These are phyloP conservation scores for Magnusiomyces fungicola DNA, from an alignment of 1,139 yeast genomes.

Conservation along the genomic window DNA sequence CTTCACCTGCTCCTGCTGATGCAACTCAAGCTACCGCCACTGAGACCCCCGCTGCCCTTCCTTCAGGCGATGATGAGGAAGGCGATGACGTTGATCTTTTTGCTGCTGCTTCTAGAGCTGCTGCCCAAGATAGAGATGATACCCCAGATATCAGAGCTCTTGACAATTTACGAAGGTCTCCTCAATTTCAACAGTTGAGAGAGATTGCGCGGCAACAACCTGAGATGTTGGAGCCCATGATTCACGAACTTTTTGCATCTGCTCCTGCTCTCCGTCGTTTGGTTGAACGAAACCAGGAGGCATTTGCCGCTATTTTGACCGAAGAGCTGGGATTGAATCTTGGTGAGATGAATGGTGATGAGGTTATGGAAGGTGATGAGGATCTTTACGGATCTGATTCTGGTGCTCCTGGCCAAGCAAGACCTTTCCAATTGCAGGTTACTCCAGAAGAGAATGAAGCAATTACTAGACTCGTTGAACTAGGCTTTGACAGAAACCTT, in stretches of 20 bases:
- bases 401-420: constrained; percentile 25
- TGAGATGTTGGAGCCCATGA: constrained; percentile 74
- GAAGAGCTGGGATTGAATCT: constrained; percentile 30
- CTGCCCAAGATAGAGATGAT: constrained; percentile 24
- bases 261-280: constrained; percentile 78
- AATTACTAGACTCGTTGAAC: constrained; percentile 75
- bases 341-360: constrained; percentile 28
- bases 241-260: constrained; percentile 74
- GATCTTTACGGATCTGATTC: constrained; percentile 34
- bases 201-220: constrained; percentile 81
- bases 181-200: constrained; percentile 55
- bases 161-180: constrained; percentile 35
- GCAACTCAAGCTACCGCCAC: constrained; percentile 30
- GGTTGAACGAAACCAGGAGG: constrained; percentile 82
- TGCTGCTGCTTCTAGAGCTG: constrained; percentile 58
- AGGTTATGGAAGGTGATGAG: constrained; percentile 34
- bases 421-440: constrained; percentile 44
- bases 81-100: constrained; percentile 50
- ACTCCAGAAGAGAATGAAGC: constrained; percentile 86
- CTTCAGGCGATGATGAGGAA: constrained; percentile 37
- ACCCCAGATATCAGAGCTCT: constrained; percentile 27
- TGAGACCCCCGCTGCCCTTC: constrained; percentile 49
- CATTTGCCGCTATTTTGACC: constrained; percentile 63
- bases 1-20: constrained; percentile 14
- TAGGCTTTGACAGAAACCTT: constrained; percentile 82